A percentile compares a stretch with the other conserved stretches of the same genome.
Evolutionary conservation across 768 basidiomycete genomes (phyloP).

Genomic region (Tylopilus plumbeoviolaceoides): DNA sequence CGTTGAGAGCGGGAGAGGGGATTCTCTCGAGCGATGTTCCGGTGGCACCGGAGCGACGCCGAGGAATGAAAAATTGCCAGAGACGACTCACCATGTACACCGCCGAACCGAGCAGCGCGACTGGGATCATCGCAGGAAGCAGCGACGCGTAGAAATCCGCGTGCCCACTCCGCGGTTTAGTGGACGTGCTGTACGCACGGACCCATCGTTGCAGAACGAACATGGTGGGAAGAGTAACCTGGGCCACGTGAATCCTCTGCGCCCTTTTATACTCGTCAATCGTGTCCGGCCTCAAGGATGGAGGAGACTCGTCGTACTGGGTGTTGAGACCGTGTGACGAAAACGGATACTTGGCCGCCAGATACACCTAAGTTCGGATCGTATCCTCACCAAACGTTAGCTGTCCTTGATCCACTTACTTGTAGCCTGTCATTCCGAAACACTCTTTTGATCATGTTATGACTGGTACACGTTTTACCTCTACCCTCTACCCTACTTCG

Average conservation of each 20-base stretch:
- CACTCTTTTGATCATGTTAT: too few species aligned
- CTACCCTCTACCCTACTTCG: too few species aligned
- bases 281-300: neutral
- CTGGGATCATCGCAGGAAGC: slow-evolving; percentile 73
- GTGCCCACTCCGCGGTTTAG: slow-evolving; percentile 42
- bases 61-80: neutral
- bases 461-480: too few species aligned
- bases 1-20: slow-evolving; percentile 10
- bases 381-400: too few species aligned
- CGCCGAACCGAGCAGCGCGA: slow-evolving; percentile 73
- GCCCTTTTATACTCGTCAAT: neutral
- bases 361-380: too few species aligned
- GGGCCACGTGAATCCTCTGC: neutral
- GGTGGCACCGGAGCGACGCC: slow-evolving; percentile 7
- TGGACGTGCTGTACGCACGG: slow-evolving; percentile 9
- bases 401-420: too few species aligned
- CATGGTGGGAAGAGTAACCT: neutral
- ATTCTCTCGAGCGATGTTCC: slow-evolving; percentile 3
- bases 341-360: neutral
- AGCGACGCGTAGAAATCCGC: slow-evolving; percentile 65
- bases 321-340: neutral
- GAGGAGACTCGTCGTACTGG: neutral
- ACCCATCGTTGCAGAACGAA: neutral
- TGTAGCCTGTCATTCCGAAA: too few species aligned
- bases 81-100: slow-evolving; percentile 60